Conservation (phyloP, 2,329 filamentous ascomycete genomes). For the Pezicula neosporulosa region DNA sequence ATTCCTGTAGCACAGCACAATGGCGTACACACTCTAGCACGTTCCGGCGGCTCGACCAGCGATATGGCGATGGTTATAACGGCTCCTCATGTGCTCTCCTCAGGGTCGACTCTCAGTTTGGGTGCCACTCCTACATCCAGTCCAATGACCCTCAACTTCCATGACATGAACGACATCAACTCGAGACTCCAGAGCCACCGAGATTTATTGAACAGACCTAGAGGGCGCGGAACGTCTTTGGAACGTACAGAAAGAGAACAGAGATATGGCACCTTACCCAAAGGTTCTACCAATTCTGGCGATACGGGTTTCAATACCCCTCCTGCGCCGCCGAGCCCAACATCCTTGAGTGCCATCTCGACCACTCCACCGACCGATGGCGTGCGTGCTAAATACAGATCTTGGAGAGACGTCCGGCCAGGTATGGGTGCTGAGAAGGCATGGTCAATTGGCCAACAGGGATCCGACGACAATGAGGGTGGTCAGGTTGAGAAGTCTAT, state of each 20-base stretch:
- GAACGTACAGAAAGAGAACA: slow-evolving; percentile 41
- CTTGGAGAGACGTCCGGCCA: slow-evolving; percentile 26
- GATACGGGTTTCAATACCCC: slow-evolving; percentile 30
- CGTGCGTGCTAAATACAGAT: slow-evolving; percentile 26
- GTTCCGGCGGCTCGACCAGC: slow-evolving; percentile 1
- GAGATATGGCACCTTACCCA: slow-evolving; percentile 28
- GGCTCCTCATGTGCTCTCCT: slow-evolving; percentile 3
- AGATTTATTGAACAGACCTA: slow-evolving; percentile 27
- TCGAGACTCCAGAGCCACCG: slow-evolving; percentile 32
- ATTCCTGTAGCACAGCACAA: slow-evolving; percentile 8
- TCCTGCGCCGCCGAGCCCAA: slow-evolving; percentile 13
- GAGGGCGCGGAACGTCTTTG: slow-evolving; percentile 34
- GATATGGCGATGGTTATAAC: slow-evolving; percentile 14
- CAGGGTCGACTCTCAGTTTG: slow-evolving; percentile 9
- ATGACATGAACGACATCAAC: slow-evolving; percentile 31
- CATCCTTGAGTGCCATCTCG: slow-evolving; percentile 16
- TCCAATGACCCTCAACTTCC: slow-evolving; percentile 11
- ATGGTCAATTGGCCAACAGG: slow-evolving; percentile 60
- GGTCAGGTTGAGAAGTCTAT: slow-evolving; percentile 64
- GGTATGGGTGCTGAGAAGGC: slow-evolving; percentile 46
- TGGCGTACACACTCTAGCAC: slow-evolving; percentile 10
- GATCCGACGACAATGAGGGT: slow-evolving; percentile 49
- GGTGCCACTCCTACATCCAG: slow-evolving; percentile 12
- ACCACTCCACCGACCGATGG: slow-evolving; percentile 25
- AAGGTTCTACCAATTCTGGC: slow-evolving; percentile 28